phyloP scores from a whole-genome alignment of 495 filamentous ascomycete genomes.

The Penicillium nucicola region DNA sequence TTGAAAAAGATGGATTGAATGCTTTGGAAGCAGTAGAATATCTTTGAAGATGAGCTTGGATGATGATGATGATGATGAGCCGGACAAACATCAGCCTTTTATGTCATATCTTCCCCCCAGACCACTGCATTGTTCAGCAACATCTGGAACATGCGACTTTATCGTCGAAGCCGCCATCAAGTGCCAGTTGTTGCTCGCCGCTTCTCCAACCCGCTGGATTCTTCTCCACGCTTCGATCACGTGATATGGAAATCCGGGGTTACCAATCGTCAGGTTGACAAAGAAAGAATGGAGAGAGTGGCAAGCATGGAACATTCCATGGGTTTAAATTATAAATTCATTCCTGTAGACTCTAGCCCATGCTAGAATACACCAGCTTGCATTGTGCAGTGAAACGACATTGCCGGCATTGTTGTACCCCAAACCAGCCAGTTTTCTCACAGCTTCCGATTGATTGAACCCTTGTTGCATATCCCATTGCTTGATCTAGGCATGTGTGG shows the following conservation, averaged over 20 bases:
- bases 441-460: no score
- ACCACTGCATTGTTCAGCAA: neutral
- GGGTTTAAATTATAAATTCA: neutral
- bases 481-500: no score
- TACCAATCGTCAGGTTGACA: no score
- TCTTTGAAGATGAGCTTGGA: neutral
- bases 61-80: neutral
- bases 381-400: neutral
- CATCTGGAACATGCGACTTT: neutral
- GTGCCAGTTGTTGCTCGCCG: neutral
- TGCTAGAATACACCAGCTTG: neutral
- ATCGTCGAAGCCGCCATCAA: neutral
- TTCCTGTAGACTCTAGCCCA: neutral
- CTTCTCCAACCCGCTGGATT: neutral
- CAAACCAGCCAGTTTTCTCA: no score
- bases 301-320: neutral
- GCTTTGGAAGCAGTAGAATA: slow-evolving; percentile 1
- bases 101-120: neutral
- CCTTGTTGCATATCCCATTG: no score
- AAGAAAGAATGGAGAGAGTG: no score
- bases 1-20: slow-evolving; percentile 5
- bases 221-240: neutral
- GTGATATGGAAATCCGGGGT: neutral
- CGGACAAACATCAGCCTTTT: neutral
- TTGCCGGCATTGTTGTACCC: no score